These are phyloP conservation scores for Brasenia schreberi DNA, from an alignment of 164 flowering plant species.

Conservation along the genomic window DNA sequence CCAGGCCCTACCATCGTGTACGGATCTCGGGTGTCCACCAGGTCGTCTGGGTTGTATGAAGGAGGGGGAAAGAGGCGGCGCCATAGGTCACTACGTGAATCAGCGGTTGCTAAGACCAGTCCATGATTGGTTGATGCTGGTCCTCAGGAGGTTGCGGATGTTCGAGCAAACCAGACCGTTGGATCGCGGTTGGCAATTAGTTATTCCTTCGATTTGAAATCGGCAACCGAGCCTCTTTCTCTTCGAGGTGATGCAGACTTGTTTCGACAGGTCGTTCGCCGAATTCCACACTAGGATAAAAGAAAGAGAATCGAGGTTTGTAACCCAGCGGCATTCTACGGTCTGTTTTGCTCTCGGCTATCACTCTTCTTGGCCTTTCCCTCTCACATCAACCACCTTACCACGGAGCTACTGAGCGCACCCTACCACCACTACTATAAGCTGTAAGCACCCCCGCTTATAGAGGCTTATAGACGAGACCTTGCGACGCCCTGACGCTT, in stretches of 20 bases:
- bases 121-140: slow-evolving; percentile 1
- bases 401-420: too few species aligned
- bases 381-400: too few species aligned
- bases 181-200: background rate
- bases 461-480: too few species aligned
- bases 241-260: slow-evolving; percentile 1
- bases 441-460: too few species aligned
- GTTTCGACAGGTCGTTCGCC: slow-evolving; percentile 3
- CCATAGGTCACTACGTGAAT: background rate
- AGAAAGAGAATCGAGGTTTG: too few species aligned
- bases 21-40: background rate
- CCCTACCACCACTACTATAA: too few species aligned
- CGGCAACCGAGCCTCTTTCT: background rate
- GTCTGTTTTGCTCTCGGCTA: too few species aligned
- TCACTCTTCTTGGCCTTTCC: too few species aligned
- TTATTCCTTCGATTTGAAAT: slow-evolving; percentile 1
- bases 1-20: background rate
- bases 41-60: background rate
- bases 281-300: too few species aligned
- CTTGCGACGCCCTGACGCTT: too few species aligned
- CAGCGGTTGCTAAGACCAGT: background rate
- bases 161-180: background rate
- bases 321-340: too few species aligned
- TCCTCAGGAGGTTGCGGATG: background rate
- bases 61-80: background rate